Evolutionary conservation across 2,329 filamentous ascomycete genomes (phyloP), one percentile per base, ranked within the genome.

Genomic region (Cordyceps fumosorosea): DNA sequence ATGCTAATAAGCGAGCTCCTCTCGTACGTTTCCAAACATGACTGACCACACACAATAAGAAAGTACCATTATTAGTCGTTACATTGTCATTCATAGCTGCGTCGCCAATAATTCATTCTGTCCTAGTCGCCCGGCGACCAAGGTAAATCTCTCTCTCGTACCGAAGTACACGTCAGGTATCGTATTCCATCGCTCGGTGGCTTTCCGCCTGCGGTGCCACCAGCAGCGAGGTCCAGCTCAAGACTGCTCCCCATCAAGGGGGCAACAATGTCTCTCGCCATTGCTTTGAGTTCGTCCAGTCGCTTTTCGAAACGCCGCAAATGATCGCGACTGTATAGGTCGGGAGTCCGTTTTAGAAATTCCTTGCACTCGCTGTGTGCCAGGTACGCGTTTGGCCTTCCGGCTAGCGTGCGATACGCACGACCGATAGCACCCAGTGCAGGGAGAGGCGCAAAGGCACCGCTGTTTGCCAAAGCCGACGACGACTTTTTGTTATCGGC

Each of bases 301-400:
- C 91, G 84, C 69, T 89, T 86, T 78, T 97, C 93, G 67, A 97
- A 96, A 4, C 89, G 82, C 64, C 88, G 85, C 55, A 97, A 75
- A 65, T 91, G 93, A n/a, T 97, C 93, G 20, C 93, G 83, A 51
- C 84, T 91, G 76, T 97, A 96, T 8, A 93, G 75, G 22, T 95
- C 89, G 0, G 91, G 89, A 12, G 85, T 88, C 24, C 93, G 78
- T 73, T 96, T 96, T 58, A 97, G 81, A 69, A 97, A 97, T 24
- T 86, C 85, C 75, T 96, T 97, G 72, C 93, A 89, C 66, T 96
- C 93, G 66, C 96, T 92, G 72, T 93, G 91, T 1, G 80, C 75
- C 5, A 98, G 84, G 71, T 95, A 97, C 0, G 82, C 80, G 0
- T 84, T 78, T 16, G 74, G 64, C 4, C 78, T 78, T 2, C 83